These are phyloP conservation scores for Neoarthrinium moseri DNA, from an alignment of 2,329 filamentous ascomycete species.

Conservation along the genomic window DNA sequence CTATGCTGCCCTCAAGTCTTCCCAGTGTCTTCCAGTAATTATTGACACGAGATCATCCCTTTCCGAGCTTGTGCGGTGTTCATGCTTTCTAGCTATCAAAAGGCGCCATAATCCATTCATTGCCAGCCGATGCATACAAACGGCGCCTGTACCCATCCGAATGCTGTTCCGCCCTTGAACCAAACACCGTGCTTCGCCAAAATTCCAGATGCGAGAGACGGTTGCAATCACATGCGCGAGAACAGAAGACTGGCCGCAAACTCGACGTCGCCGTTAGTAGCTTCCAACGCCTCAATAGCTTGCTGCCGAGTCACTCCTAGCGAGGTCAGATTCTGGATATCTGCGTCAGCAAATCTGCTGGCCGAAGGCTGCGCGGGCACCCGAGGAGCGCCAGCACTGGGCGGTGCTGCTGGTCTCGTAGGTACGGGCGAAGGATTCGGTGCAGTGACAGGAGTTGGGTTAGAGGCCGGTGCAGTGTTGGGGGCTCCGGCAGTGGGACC, in stretches of 20 bases:
- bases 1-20: no score
- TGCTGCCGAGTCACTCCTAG: slow-evolving; percentile 76
- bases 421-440: slow-evolving; percentile 17
- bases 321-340: slow-evolving; percentile 72
- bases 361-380: slow-evolving; percentile 23
- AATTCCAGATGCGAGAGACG: neutral
- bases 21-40: no score
- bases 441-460: slow-evolving; percentile 13
- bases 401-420: slow-evolving; percentile 20
- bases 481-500: slow-evolving; percentile 21
- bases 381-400: slow-evolving; percentile 21
- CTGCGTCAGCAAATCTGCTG: slow-evolving; percentile 52
- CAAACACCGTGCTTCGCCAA: no score
- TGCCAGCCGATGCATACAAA: no score
- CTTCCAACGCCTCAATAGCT: slow-evolving; percentile 78
- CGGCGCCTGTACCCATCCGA: no score
- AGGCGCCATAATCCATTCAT: no score
- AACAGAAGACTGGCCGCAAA: slow-evolving; percentile 82
- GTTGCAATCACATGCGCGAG: slow-evolving; percentile 34
- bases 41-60: no score
- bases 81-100: no score
- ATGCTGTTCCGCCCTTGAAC: no score
- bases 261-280: slow-evolving; percentile 83
- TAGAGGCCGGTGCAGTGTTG: slow-evolving; percentile 13
- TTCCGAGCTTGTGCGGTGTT: no score